Base-by-base conservation (phyloP, 768 basidiomycete genomes). In the Lactifluus subvellereus region DNA sequence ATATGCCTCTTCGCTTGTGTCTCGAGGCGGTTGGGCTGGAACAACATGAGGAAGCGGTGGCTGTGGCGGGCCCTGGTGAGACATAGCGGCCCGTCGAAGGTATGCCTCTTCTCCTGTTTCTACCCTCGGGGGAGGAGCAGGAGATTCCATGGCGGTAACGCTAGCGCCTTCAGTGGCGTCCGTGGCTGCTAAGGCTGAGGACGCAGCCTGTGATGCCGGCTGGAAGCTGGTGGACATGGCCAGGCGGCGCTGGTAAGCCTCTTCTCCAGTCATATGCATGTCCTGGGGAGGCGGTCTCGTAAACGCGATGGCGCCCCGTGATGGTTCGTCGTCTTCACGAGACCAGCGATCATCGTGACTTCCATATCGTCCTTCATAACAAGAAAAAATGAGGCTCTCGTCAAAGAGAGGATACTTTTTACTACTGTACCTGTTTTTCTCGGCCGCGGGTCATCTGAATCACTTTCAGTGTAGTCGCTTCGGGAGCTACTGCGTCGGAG, bases 161-260 rank as follows among this genome's bases (percentile, higher is more conserved):
- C 16, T 45, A 35, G 14, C 20, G 18, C 20, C 6, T 49, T 38
- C 59, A 14, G 8, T 43, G 1, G 2, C 54, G 6, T n/a, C 9
- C 22, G 47, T 48, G 11, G 43, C 16, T n/a, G 5, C 49, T 27
- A 20, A 27, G 40, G 18, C 27, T 20, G 35, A 60, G 33, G 14
- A 56, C 33, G 20, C 65, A 38, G 14, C 59, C 42, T 42, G 57
- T 61, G 18, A 54, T 20, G 20, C 18, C 4, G 68, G 68, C n/a
- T 65, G 67, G 45, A 65, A 64, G 33, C 73, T 74, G n/a, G 71
- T 62, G 9, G 85, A 85, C 80, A 91, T 77, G n/a, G 86, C 87
- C 11, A 89, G 76, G 13, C 89, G 84, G 47, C 86, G 84, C 67
- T 85, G 85, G 69, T 84, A 91, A 1, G 86, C 89, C 69, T 90